Base-by-base conservation (phyloP, 2,329 filamentous ascomycete genomes). In the Fusarium sambucinum region DNA sequence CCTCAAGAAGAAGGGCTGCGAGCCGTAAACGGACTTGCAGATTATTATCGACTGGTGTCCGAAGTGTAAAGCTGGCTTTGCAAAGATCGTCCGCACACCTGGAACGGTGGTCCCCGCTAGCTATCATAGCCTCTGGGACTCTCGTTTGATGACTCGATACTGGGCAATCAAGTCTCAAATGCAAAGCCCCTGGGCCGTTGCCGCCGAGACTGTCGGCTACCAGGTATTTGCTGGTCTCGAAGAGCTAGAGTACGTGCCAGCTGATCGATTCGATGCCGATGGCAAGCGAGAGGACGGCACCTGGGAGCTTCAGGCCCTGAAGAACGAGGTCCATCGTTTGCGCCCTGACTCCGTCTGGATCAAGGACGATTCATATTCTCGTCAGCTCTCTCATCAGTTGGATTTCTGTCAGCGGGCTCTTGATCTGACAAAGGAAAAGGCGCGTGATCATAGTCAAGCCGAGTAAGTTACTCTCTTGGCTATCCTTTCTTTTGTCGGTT, bases 1-100 rank as follows among this genome's bases (percentile, higher is more conserved):
- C 23, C 32, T 53, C 7, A n/a, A 9, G 8, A n/a, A 9, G 8
- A 52, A 52, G n/a, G 27, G 52, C 17, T 61, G 45, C 21, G 12
- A 46, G 10, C 33, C 55, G 17, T 38, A 13, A 7, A 60, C 25
- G 16, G n/a, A 19, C 16, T 19, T 61, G 2, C 13, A 33, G 14
- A 27, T 60, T 10, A 13, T 30, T 32, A 42, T 61, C n/a, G 58
- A 60, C 38, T 61, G 58, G 58, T 61, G 55, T 9, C 55, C 40
- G 4, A 6, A 17, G 3, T 61, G 58, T 27, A 61, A 25, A 23
- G n/a, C 14, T 16, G 40, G 8, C 13, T 60, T 61, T 17, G 17
- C 21, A 5, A 33, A 30, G 4, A 21, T 61, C 21, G 33, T 61
- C 8, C 3, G 7, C n/a, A 16, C 13, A 5, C 33, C 35, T 19